phyloP scores from a whole-genome alignment of 2,329 filamentous ascomycete genomes.

The Stemphylium beticola region DNA sequence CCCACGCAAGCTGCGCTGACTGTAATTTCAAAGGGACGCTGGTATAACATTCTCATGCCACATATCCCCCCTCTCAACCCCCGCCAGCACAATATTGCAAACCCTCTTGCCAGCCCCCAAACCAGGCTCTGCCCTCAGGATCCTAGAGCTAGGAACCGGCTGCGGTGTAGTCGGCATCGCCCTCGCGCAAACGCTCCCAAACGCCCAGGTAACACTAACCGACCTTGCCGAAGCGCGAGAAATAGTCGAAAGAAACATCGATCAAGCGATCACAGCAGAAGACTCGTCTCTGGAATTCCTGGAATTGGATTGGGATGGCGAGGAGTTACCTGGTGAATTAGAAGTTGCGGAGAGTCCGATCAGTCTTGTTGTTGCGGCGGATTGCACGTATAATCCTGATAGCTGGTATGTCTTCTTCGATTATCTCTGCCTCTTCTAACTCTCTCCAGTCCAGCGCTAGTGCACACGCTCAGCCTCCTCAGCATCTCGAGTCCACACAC shows the following conservation, averaged over 20 bases:
- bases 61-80: constrained; percentile 53
- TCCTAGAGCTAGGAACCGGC: constrained; percentile 71
- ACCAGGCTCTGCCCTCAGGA: constrained; percentile 33
- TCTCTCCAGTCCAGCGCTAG: constrained; percentile 61
- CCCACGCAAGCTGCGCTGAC: neutral
- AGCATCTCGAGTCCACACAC: constrained; percentile 56
- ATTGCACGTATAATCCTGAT: constrained; percentile 76
- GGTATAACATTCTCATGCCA: constrained; percentile 64
- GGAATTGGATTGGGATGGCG: constrained; percentile 67
- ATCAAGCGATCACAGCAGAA: constrained; percentile 50
- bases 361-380: constrained; percentile 69
- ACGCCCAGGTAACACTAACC: constrained; percentile 65
- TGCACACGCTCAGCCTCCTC: constrained; percentile 61
- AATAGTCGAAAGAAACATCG: constrained; percentile 64
- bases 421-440: neutral
- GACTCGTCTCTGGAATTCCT: constrained; percentile 55
- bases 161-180: constrained; percentile 71
- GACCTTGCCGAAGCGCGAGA: constrained; percentile 70
- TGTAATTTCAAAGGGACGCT: constrained; percentile 56
- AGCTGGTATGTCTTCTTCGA: constrained; percentile 48
- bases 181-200: constrained; percentile 61
- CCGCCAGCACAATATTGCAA: constrained; percentile 1
- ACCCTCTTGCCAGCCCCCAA: constrained; percentile 3
- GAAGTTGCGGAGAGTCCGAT: constrained; percentile 36
- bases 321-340: constrained; percentile 51